These are phyloP conservation scores for Psilocybe azurescens DNA, from an alignment of 768 basidiomycete species.

Conservation along the genomic window DNA sequence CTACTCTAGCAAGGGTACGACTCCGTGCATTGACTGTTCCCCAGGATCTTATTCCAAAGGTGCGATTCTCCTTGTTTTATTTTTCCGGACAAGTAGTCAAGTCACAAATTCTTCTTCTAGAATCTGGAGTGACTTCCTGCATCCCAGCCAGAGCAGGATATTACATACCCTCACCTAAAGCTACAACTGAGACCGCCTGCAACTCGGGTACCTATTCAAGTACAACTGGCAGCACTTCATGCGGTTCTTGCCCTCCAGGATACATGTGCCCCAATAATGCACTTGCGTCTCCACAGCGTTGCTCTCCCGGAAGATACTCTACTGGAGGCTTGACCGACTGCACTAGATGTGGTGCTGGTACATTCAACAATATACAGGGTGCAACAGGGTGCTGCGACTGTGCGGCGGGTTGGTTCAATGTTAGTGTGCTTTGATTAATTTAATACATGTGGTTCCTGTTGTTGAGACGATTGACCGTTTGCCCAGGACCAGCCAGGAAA, in stretches of 20 bases:
- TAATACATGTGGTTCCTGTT: not conserved
- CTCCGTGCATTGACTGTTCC: conserved; percentile 24
- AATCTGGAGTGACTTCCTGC: conserved; percentile 19
- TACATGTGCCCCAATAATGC: conserved; percentile 26
- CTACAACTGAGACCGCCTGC: conserved; percentile 23
- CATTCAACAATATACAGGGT: conserved; percentile 30
- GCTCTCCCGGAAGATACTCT: conserved; percentile 32
- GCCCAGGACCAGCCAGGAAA: conserved; percentile 25
- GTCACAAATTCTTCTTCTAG: conserved; percentile 7
- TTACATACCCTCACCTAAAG: conserved; percentile 21
- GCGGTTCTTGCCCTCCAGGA: conserved; percentile 24
- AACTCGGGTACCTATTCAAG: conserved; percentile 8
- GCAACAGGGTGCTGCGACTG: conserved; percentile 32
- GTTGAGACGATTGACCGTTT: not conserved
- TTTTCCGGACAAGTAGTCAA: not conserved
- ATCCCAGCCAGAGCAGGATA: conserved; percentile 26
- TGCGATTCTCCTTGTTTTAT: not conserved
- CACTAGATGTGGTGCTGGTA: conserved; percentile 26
- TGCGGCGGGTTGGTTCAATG: conserved; percentile 33
- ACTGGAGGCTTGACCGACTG: conserved; percentile 26
- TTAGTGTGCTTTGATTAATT: conserved; percentile 6
- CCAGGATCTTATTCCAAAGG: conserved; percentile 26
- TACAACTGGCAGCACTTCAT: conserved; percentile 10
- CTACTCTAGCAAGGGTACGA: conserved; percentile 21
- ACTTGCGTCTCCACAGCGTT: conserved; percentile 25